These are phyloP conservation scores for Cercospora zeina DNA, from an alignment of 2,329 filamentous ascomycete genomes.

Conservation along the genomic window DNA sequence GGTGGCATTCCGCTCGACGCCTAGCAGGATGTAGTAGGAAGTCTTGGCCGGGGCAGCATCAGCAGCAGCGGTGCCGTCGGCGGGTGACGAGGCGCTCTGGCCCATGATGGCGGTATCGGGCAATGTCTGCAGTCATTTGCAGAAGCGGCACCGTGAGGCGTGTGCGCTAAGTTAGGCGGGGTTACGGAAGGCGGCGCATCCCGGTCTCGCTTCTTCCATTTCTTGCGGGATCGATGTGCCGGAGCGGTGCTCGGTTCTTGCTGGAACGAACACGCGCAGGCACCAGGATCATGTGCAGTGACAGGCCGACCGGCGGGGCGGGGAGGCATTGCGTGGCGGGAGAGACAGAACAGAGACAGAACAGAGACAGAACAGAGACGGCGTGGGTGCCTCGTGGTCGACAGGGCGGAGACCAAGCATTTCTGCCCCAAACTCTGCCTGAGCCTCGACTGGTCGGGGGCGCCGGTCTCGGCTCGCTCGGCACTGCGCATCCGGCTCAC, in stretches of 20 bases:
- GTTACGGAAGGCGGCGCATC: slow-evolving; percentile 1
- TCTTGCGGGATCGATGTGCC: too few species aligned
- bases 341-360: too few species aligned
- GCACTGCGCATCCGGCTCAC: too few species aligned
- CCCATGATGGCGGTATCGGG: slow-evolving; percentile 43
- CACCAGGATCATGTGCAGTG: too few species aligned
- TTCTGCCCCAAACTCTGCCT: not conserved
- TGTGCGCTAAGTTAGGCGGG: not conserved
- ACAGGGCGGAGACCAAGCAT: slow-evolving; percentile 2
- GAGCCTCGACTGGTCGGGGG: not conserved
- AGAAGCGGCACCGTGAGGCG: not conserved
- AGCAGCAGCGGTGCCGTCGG: slow-evolving; percentile 31
- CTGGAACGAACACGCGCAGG: too few species aligned
- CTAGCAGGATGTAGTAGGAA: slow-evolving; percentile 84
- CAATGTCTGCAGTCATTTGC: not conserved
- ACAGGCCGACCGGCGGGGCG: not conserved
- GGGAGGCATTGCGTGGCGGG: too few species aligned
- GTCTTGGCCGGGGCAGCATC: slow-evolving; percentile 56
- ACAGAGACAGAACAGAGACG: too few species aligned
- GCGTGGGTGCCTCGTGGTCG: not conserved
- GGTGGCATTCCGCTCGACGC: slow-evolving; percentile 68
- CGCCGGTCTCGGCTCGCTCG: slow-evolving; percentile 1
- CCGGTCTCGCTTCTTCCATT: not conserved
- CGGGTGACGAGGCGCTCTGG: slow-evolving; percentile 48
- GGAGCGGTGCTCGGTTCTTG: too few species aligned